These are phyloP conservation scores for Amoebophrya sp. DNA, from an alignment of 169 alveolate species.

Conservation along the genomic window DNA sequence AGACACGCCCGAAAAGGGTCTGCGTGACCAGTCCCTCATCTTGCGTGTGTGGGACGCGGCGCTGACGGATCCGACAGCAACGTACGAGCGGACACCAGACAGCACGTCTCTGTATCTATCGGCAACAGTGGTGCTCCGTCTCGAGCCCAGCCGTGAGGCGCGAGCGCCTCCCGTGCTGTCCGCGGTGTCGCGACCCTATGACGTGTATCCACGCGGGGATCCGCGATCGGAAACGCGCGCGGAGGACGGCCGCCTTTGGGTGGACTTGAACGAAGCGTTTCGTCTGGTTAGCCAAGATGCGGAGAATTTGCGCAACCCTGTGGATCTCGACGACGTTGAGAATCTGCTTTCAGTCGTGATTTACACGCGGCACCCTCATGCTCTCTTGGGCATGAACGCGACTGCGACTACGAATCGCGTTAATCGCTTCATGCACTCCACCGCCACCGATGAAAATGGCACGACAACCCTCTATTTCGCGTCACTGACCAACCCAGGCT, in stretches of 20 bases:
- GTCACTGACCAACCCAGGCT: background rate
- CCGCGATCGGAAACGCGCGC: background rate
- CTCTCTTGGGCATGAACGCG: background rate
- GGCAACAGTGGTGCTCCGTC: background rate
- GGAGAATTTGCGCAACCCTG: background rate
- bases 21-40: background rate
- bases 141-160: background rate
- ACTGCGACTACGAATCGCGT: background rate
- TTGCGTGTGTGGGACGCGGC: constrained; percentile 11
- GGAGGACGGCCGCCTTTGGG: background rate
- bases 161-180: background rate
- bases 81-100: background rate
- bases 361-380: background rate
- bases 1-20: too few species aligned
- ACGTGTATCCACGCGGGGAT: background rate
- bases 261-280: background rate
- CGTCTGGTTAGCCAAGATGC: background rate
- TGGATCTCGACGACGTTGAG: background rate
- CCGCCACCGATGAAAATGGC: background rate
- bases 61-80: background rate
- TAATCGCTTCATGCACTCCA: background rate
- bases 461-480: background rate
- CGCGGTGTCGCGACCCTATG: background rate
- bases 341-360: background rate
- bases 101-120: background rate